Percentiles rank a stretch among this genome's conserved stretches.
These are phyloP conservation scores for Rhizomucor pusillus DNA, from an alignment of 371 early-diverging fungal species.

Conservation along the genomic window DNA sequence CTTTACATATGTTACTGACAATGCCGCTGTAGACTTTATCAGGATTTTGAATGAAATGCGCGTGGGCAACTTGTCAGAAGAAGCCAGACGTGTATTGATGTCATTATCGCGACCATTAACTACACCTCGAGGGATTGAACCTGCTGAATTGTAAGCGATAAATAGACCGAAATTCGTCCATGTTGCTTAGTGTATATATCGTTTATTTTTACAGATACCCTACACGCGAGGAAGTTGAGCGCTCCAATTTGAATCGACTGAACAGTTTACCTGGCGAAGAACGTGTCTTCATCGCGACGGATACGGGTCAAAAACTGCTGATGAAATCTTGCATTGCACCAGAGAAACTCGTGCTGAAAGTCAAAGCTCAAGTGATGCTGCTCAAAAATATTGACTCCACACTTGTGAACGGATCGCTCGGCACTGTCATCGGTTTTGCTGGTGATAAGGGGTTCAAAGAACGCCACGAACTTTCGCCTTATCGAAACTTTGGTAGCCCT, in stretches of 20 bases:
- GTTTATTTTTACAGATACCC: constrained; percentile 40
- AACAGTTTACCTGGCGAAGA: constrained; percentile 41
- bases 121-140: constrained; percentile 57
- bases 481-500: too few species aligned
- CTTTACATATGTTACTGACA: constrained; percentile 11
- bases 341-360: constrained; percentile 59
- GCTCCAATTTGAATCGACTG: constrained; percentile 61
- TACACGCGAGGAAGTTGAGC: constrained; percentile 67
- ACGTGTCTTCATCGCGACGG: constrained; percentile 29
- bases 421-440: constrained; percentile 64
- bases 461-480: neutral
- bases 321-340: constrained; percentile 58
- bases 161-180: neutral
- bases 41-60: constrained; percentile 68
- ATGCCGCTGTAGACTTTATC: constrained; percentile 38
- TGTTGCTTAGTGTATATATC: too few species aligned
- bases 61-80: constrained; percentile 52
- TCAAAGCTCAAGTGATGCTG: constrained; percentile 86
- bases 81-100: constrained; percentile 45
- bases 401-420: constrained; percentile 86
- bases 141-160: constrained; percentile 74
- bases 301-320: constrained; percentile 34
- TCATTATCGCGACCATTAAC: constrained; percentile 51
- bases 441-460: constrained; percentile 25
- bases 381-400: constrained; percentile 68